A percentile compares a stretch with the other conserved stretches of the same genome.
phyloP scores from a whole-genome alignment of 441 rosid species.

The Euphorbia celastroides region DNA sequence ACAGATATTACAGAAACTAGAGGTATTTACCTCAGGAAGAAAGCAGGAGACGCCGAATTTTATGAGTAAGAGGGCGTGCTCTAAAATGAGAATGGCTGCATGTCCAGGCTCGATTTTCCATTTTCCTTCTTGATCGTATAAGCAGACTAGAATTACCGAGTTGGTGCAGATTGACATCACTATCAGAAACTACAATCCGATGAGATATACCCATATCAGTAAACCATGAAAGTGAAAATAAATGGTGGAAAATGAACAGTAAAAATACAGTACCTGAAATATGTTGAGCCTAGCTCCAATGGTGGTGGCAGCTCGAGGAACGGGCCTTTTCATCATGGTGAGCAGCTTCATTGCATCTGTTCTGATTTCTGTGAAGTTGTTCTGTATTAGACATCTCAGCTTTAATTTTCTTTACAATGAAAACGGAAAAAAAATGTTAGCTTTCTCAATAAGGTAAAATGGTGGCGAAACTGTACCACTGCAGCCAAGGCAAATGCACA shows the following conservation, averaged over 20 bases:
- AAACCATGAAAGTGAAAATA: no score
- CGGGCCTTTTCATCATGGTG: conserved; percentile 67
- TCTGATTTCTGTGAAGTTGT: conserved; percentile 72
- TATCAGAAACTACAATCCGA: conserved; percentile 54
- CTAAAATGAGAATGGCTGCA: conserved; percentile 77
- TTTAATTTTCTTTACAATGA: conserved; percentile 11
- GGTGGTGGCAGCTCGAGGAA: conserved; percentile 74
- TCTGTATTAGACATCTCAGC: conserved; percentile 38
- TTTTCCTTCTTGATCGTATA: conserved; percentile 80
- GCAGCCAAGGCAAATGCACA: conserved; percentile 78
- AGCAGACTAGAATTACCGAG: conserved; percentile 77
- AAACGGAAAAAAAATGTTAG: background rate
- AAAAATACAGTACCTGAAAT: no score
- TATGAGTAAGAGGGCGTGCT: conserved; percentile 64
- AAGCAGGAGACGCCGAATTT: conserved; percentile 80
- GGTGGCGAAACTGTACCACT: conserved; percentile 41
- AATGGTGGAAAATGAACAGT: no score
- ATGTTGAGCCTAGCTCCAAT: conserved; percentile 94
- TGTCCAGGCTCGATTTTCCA: conserved; percentile 96
- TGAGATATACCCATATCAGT: background rate
- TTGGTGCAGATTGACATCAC: conserved; percentile 94
- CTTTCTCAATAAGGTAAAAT: no score
- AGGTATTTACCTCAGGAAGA: conserved; percentile 58
- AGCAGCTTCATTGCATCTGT: conserved; percentile 83
- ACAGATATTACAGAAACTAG: background rate